These are phyloP conservation scores for Suhomyces xylopsoci DNA, from an alignment of 805 yeast genomes.

Conservation along the genomic window DNA sequence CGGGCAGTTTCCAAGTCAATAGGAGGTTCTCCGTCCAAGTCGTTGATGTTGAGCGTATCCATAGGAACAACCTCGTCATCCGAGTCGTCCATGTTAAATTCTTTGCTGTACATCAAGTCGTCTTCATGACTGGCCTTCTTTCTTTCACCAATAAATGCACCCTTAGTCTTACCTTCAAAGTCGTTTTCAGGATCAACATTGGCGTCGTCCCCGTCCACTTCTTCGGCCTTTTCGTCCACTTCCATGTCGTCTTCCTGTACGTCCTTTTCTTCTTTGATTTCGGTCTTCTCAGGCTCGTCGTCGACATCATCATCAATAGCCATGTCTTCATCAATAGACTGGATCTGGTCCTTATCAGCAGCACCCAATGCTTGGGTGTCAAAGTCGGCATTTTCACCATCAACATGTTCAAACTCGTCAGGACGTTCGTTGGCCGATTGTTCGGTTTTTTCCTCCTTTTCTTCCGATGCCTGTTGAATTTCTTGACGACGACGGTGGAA, in stretches of 20 bases:
- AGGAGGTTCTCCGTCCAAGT: slow-evolving; percentile 34
- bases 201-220: slow-evolving; percentile 25
- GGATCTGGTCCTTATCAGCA: slow-evolving; percentile 76
- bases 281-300: slow-evolving; percentile 5
- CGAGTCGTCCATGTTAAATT: slow-evolving; percentile 17
- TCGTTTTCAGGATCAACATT: slow-evolving; percentile 41
- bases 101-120: slow-evolving; percentile 20
- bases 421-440: slow-evolving; percentile 64
- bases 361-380: slow-evolving; percentile 94
- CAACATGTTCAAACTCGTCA: slow-evolving; percentile 82
- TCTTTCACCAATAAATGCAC: slow-evolving; percentile 52
- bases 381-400: slow-evolving; percentile 70
- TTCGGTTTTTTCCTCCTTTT: slow-evolving; percentile 39
- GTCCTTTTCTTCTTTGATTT: slow-evolving; percentile 10
- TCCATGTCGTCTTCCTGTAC: slow-evolving; percentile 13
- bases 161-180: slow-evolving; percentile 47
- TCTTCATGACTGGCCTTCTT: slow-evolving; percentile 31
- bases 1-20: slow-evolving; percentile 64
- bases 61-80: slow-evolving; percentile 12
- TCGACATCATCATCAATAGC: slow-evolving; percentile 69
- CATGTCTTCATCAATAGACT: slow-evolving; percentile 71
- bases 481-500: slow-evolving; percentile 89
- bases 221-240: slow-evolving; percentile 21
- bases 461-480: slow-evolving; percentile 61
- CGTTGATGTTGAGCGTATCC: slow-evolving; percentile 8